These are phyloP conservation scores for Yamadazyma sp. DNA, from an alignment of 805 yeast species.

Conservation along the genomic window DNA sequence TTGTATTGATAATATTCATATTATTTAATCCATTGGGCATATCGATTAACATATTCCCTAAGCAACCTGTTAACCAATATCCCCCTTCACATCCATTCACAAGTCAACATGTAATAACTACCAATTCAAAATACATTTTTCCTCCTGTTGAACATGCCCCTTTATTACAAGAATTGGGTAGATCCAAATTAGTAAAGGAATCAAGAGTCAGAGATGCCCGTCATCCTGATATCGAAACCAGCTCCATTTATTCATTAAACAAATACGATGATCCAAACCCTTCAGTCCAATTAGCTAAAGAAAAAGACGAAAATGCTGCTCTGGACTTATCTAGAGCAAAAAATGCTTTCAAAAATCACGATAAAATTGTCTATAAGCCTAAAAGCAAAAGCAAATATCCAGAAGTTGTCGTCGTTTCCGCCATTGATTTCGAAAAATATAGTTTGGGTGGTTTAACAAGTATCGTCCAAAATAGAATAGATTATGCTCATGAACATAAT, in stretches of 20 bases:
- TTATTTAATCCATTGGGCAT: slow-evolving; percentile 20
- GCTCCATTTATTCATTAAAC: slow-evolving; percentile 36
- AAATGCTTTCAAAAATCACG: slow-evolving; percentile 62
- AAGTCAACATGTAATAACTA: slow-evolving; percentile 32
- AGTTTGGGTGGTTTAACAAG: slow-evolving; percentile 57
- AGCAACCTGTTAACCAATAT: slow-evolving; percentile 15
- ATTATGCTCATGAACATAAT: slow-evolving; percentile 77
- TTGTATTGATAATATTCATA: slow-evolving; percentile 17
- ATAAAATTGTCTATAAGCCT: slow-evolving; percentile 50
- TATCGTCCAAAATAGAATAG: slow-evolving; percentile 81
- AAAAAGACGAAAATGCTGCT: slow-evolving; percentile 46
- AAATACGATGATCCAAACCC: slow-evolving; percentile 42
- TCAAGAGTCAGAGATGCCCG: slow-evolving; percentile 46
- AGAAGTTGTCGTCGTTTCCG: slow-evolving; percentile 72
- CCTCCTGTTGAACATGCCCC: slow-evolving; percentile 78
- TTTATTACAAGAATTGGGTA: slow-evolving; percentile 52
- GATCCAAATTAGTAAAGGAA: slow-evolving; percentile 49
- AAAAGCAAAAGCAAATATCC: slow-evolving; percentile 44
- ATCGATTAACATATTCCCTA: slow-evolving; percentile 7
- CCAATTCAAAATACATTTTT: slow-evolving; percentile 54
- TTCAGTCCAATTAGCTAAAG: slow-evolving; percentile 31
- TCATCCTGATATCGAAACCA: slow-evolving; percentile 35
- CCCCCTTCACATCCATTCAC: slow-evolving; percentile 35
- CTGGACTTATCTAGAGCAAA: slow-evolving; percentile 45
- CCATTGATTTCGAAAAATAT: slow-evolving; percentile 69